Evolutionary conservation across 345 rosid genomes (phyloP), one percentile per base, ranked within the genome.

Genomic region (Citropsis articulata): DNA sequence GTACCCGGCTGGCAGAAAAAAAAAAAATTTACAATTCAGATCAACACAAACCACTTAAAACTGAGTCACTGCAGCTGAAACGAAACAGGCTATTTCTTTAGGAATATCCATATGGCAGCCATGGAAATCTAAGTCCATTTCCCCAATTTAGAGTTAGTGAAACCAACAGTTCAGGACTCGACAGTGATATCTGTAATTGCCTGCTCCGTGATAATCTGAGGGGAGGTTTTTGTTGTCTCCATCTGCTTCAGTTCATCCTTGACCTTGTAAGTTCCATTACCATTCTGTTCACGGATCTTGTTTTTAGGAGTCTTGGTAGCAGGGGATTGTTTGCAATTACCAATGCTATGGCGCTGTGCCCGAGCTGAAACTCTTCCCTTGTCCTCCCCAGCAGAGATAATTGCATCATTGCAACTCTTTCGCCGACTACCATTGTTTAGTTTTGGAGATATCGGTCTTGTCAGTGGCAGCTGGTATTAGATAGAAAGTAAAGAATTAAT

Each of bases 401-500:
- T 67, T 24, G 88, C 90, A 84, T 93, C 97, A n/a, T 93, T 72
- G 72, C 95, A 92, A 87, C 99, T 96, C 93, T 85, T 96, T 86
- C 97, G 90, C 40, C 97, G 88, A 79, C 75, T 79, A 53, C 84
- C 80, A 76, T 30, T 65, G 70, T 75, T 75, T 77, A 85, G 78
- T 56, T 80, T 85, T 24, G 87, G 87, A 10, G 87, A 89, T 66
- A 82, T 81, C 14, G 93, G 86, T 55, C 87, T 82, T 64, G 93
- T 89, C 85, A 96, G 72, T 18, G 99, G 99, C 77, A 91, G 80
- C 99, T 96, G 88, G 62, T 36, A 82, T 24, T 66, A 57, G 66
- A 82, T 55, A 79, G 42, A 64, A 67, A 27, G 45, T 73, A 76
- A 45, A 81, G 48, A 21, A 72, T 38, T 30, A 69, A 71, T 60